These are phyloP conservation scores for Echites panduratus DNA, from an alignment of 257 asterid genomes.

Conservation along the genomic window DNA sequence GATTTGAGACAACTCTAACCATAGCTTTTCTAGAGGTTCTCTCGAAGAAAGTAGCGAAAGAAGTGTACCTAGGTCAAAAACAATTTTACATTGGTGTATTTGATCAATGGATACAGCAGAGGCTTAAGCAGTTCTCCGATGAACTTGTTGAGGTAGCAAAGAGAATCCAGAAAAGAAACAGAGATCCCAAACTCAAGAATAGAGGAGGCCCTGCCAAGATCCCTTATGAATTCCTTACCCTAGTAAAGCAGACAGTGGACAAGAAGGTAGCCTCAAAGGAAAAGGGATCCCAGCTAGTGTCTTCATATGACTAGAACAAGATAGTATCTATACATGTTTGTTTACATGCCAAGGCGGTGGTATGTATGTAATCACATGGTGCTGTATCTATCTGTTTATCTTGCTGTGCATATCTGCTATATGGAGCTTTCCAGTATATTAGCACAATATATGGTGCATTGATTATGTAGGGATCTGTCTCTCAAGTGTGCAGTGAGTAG, in stretches of 20 bases:
- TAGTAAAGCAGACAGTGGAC: constrained; percentile 18
- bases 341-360: no score
- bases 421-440: no score
- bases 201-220: constrained; percentile 31
- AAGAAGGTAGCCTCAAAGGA: constrained; percentile 22
- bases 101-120: constrained; percentile 29
- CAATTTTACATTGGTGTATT: constrained; percentile 28
- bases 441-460: neutral
- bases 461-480: neutral
- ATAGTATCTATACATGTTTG: neutral
- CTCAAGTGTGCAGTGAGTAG: neutral
- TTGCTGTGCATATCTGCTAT: no score
- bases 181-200: constrained; percentile 37
- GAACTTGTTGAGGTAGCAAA: constrained; percentile 36
- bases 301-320: constrained; percentile 21
- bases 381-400: no score
- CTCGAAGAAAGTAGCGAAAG: constrained; percentile 26
- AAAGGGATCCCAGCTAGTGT: constrained; percentile 38
- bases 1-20: constrained; percentile 32
- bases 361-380: no score
- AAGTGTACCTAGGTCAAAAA: constrained; percentile 31
- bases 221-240: constrained; percentile 31
- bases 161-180: constrained; percentile 33
- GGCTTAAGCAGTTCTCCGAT: constrained; percentile 28
- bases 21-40: constrained; percentile 38